These are phyloP conservation scores for Periconia sp. DNA, from an alignment of 2,329 filamentous ascomycete genomes.

Conservation along the genomic window DNA sequence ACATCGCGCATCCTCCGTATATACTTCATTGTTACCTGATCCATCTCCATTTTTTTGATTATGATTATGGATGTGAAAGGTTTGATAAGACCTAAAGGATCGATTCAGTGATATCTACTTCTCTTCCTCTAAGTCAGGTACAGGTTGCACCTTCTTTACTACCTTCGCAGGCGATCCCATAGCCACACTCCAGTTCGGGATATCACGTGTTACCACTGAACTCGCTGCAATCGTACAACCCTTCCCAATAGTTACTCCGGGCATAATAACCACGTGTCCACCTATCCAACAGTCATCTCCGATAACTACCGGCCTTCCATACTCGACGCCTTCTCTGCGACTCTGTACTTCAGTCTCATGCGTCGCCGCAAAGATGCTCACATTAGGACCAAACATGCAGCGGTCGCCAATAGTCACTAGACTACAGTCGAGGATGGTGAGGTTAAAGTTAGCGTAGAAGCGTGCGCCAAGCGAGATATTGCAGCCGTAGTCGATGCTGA, in stretches of 20 bases:
- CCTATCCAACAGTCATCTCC: slow-evolving; percentile 34
- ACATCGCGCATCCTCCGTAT: too few species aligned
- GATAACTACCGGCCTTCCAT: slow-evolving; percentile 55
- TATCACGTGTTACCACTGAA: slow-evolving; percentile 48
- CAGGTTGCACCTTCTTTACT: slow-evolving; percentile 2
- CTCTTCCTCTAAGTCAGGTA: neutral
- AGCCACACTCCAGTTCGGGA: slow-evolving; percentile 45
- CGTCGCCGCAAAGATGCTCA: slow-evolving; percentile 59
- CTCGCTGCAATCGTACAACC: slow-evolving; percentile 51
- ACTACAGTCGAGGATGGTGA: slow-evolving; percentile 59
- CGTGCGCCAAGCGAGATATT: slow-evolving; percentile 67
- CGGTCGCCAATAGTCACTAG: slow-evolving; percentile 60
- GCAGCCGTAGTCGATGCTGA: slow-evolving; percentile 69
- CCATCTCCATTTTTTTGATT: too few species aligned
- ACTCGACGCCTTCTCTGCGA: slow-evolving; percentile 57
- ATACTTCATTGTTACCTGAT: too few species aligned
- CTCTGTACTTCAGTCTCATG: slow-evolving; percentile 60
- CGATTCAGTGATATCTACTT: neutral
- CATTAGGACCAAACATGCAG: slow-evolving; percentile 60
- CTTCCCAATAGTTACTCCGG: slow-evolving; percentile 50
- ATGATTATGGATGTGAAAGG: too few species aligned
- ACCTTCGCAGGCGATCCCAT: slow-evolving; percentile 64
- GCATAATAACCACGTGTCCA: slow-evolving; percentile 40
- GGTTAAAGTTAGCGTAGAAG: slow-evolving; percentile 61
- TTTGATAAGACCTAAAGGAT: too few species aligned